phyloP scores from a whole-genome alignment of 768 basidiomycete genomes.

The Termitomyces sp. region DNA sequence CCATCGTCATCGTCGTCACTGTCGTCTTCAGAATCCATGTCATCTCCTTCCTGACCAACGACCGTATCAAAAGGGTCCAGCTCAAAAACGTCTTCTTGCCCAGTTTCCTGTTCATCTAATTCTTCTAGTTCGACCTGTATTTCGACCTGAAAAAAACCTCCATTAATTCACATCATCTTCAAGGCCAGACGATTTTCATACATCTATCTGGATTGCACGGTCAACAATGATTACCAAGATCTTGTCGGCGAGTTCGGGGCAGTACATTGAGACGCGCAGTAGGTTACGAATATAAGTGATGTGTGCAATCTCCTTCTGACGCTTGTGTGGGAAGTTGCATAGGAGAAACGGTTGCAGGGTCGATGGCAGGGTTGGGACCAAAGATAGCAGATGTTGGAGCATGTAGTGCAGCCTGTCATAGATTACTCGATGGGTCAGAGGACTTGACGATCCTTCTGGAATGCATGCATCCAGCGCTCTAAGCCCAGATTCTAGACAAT shows the following conservation, averaged over 20 bases:
- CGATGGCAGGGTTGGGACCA: constrained; percentile 88
- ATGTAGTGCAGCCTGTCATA: constrained; percentile 87
- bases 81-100: constrained; percentile 59
- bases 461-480: constrained; percentile 53
- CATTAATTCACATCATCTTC: neutral
- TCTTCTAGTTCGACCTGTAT: constrained; percentile 96
- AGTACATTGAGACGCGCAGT: constrained; percentile 78
- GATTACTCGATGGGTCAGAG: constrained; percentile 75
- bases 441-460: constrained; percentile 60
- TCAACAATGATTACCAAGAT: constrained; percentile 86
- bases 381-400: constrained; percentile 78
- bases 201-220: constrained; percentile 94
- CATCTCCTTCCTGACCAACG: constrained; percentile 68
- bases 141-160: constrained; percentile 64
- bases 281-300: constrained; percentile 90
- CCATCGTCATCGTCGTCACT: constrained; percentile 37
- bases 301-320: constrained; percentile 74
- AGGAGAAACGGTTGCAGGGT: constrained; percentile 82
- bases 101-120: constrained; percentile 64
- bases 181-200: constrained; percentile 29
- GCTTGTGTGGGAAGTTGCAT: constrained; percentile 89
- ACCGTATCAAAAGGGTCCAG: constrained; percentile 85
- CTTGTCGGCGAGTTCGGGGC: constrained; percentile 79
- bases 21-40: constrained; percentile 51
- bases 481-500: constrained; percentile 61